phyloP scores from a whole-genome alignment of 768 basidiomycete species.

The Leucocoprinus sp. region DNA sequence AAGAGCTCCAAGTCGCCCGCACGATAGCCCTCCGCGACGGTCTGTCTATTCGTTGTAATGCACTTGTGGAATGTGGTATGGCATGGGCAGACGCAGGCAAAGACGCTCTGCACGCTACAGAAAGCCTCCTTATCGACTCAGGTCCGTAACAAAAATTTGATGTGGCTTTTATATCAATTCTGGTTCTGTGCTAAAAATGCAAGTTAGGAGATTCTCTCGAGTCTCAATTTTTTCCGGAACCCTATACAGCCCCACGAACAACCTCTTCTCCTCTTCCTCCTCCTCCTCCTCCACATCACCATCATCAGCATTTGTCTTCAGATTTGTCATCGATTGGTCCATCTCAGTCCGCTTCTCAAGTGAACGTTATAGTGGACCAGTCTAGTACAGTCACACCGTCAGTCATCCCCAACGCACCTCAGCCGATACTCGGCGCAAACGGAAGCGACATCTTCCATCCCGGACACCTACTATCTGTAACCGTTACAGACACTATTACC shows the following conservation, averaged over 20 bases:
- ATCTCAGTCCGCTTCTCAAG: constrained; percentile 11
- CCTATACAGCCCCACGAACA: constrained; percentile 5
- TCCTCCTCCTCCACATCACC: too few species aligned
- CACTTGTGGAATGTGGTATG: constrained; percentile 63
- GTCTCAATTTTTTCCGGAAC: not conserved
- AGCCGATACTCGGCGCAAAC: constrained; percentile 8
- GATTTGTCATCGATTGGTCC: constrained; percentile 9
- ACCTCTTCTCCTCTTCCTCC: not conserved
- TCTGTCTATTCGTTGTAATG: constrained; percentile 51
- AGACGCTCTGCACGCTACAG: constrained; percentile 41
- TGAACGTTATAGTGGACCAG: constrained; percentile 1
- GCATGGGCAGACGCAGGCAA: constrained; percentile 62
- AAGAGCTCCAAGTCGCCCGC: constrained; percentile 46
- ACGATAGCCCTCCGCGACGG: constrained; percentile 53
- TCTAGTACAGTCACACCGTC: not conserved
- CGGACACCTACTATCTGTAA: too few species aligned
- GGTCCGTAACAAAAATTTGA: not conserved
- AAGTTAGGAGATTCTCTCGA: constrained; percentile 6
- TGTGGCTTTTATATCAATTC: not conserved
- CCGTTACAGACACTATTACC: not conserved
- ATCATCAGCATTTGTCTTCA: not conserved
- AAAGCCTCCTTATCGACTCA: constrained; percentile 24
- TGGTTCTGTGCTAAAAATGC: not conserved
- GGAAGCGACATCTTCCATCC: constrained; percentile 7
- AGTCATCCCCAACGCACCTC: constrained; percentile 9